phyloP scores from a whole-genome alignment of 2,329 filamentous ascomycete species.

The Colletotrichum godetiae region DNA sequence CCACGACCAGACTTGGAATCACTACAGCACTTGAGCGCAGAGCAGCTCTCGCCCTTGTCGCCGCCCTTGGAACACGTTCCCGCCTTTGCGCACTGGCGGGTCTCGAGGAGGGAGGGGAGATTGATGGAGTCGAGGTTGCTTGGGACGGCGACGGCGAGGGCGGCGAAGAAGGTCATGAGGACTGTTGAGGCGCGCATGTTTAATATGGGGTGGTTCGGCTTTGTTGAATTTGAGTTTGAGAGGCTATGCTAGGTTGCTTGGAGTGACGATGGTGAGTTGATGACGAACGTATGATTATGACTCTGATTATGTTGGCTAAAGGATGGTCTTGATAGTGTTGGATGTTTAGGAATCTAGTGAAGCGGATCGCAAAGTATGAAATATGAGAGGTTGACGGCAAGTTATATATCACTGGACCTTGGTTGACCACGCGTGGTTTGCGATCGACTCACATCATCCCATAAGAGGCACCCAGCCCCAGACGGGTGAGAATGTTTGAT shows the following conservation, averaged over 20 bases:
- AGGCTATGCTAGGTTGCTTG: neutral
- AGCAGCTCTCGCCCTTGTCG: slow-evolving; percentile 5
- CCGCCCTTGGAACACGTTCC: slow-evolving; percentile 11
- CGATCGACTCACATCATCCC: neutral
- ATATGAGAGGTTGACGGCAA: neutral
- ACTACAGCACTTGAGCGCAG: slow-evolving; percentile 14
- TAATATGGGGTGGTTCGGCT: too few species aligned
- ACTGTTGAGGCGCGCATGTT: slow-evolving; percentile 23
- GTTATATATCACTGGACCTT: neutral
- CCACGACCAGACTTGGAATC: slow-evolving; percentile 11
- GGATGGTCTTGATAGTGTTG: neutral
- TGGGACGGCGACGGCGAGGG: slow-evolving; percentile 15
- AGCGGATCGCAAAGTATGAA: neutral
- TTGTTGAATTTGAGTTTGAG: too few species aligned
- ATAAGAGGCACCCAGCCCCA: neutral
- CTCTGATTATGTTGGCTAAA: neutral
- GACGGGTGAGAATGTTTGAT: neutral
- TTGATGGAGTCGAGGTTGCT: neutral
- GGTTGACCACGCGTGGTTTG: neutral
- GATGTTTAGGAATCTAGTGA: too few species aligned
- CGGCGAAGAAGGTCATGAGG: slow-evolving; percentile 18
- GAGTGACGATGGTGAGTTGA: neutral
- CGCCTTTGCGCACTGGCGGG: neutral
- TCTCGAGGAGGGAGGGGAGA: neutral
- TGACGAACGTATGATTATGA: neutral